These are phyloP conservation scores for Syncephalastrum monosporum DNA, from an alignment of 371 early-diverging fungal species.

Conservation along the genomic window DNA sequence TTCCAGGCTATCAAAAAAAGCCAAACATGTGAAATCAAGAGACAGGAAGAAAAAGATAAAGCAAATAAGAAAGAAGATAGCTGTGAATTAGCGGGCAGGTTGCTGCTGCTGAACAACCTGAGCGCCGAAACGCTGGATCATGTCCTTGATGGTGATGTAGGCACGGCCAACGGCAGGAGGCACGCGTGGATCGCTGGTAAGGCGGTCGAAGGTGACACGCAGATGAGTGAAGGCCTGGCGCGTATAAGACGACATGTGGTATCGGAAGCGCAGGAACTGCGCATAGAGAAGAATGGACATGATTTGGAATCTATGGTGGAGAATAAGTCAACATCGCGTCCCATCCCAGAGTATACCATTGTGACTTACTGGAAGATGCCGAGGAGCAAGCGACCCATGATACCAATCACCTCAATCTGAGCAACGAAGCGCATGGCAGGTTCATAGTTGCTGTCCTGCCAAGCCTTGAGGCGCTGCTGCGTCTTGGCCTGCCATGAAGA, in stretches of 20 bases:
- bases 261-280: constrained; percentile 87
- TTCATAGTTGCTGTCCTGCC: constrained; percentile 70
- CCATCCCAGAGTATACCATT: constrained; percentile 6
- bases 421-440: constrained; percentile 74
- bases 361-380: constrained; percentile 61
- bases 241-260: constrained; percentile 69
- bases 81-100: too few species aligned
- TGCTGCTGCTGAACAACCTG: constrained; percentile 52
- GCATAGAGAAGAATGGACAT: constrained; percentile 77
- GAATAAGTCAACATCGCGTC: background rate
- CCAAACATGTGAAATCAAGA: too few species aligned
- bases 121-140: constrained; percentile 57
- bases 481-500: constrained; percentile 47
- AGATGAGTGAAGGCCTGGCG: constrained; percentile 62
- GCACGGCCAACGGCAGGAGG: constrained; percentile 58
- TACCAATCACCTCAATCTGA: constrained; percentile 75
- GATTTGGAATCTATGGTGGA: constrained; percentile 52
- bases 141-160: constrained; percentile 53
- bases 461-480: constrained; percentile 59
- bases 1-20: too few species aligned
- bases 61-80: too few species aligned
- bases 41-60: too few species aligned
- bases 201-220: constrained; percentile 50
- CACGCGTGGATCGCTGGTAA: constrained; percentile 52
- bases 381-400: constrained; percentile 70